Conservation (phyloP, 2,329 filamentous ascomycete species). For the Claviceps monticola region DNA sequence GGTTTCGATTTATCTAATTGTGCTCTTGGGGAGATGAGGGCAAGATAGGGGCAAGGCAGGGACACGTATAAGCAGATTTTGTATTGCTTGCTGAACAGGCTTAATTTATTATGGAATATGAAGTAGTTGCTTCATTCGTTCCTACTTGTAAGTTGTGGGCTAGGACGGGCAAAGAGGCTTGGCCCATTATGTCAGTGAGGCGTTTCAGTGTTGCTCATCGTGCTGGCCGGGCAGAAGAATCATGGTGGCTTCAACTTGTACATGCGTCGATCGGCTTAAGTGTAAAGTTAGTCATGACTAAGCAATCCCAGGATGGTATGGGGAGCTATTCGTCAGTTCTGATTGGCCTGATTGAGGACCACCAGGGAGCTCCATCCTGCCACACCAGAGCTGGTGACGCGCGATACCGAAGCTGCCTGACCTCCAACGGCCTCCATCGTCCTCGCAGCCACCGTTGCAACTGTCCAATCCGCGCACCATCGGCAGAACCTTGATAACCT, state of each 20-base stretch:
- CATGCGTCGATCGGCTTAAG: background rate
- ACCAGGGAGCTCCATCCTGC: background rate
- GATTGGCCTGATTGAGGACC: background rate
- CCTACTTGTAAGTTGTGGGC: background rate
- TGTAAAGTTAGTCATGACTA: background rate
- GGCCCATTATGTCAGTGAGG: no score
- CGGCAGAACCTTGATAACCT: no score
- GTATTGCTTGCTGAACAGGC: conserved; percentile 4
- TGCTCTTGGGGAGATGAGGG: background rate
- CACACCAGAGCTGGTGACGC: conserved; percentile 20
- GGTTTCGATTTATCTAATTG: background rate
- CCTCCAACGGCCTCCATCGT: conserved; percentile 5
- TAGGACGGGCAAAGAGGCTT: background rate
- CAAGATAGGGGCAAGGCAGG: background rate
- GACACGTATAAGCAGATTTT: background rate
- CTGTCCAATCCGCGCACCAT: no score
- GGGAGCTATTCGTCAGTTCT: background rate
- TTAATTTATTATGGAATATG: background rate
- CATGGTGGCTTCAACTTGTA: no score
- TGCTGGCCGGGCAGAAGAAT: no score
- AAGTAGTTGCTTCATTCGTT: background rate
- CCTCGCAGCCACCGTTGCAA: no score
- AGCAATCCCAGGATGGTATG: background rate
- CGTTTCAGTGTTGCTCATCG: no score
- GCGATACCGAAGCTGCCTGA: conserved; percentile 31